Conservation (phyloP, 2,329 filamentous ascomycete genomes). For the Epichloe bromicola region DNA sequence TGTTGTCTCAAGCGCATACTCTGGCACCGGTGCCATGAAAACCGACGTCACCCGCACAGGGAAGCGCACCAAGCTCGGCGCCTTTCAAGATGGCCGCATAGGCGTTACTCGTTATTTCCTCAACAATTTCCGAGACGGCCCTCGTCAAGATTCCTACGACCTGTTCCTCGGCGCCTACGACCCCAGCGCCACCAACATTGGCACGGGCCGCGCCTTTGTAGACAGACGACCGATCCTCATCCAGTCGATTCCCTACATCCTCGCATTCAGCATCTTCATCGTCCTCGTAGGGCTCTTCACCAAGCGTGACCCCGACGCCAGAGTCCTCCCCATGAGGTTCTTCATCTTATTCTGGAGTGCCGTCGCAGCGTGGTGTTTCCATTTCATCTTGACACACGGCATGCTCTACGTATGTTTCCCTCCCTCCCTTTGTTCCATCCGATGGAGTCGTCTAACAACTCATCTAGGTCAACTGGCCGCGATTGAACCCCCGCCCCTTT, state of each 20-base stretch:
- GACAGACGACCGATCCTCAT: slow-evolving; percentile 78
- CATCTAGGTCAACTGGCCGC: slow-evolving; percentile 91
- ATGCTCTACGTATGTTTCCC: slow-evolving; percentile 78
- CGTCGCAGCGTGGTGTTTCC: slow-evolving; percentile 56
- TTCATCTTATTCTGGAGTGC: slow-evolving; percentile 69
- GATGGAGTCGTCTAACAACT: neutral
- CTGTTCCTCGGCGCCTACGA: slow-evolving; percentile 82
- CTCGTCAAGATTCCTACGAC: slow-evolving; percentile 89
- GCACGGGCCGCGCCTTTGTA: slow-evolving; percentile 62
- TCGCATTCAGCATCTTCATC: slow-evolving; percentile 78
- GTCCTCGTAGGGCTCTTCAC: slow-evolving; percentile 64
- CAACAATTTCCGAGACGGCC: slow-evolving; percentile 93
- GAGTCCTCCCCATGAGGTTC: slow-evolving; percentile 67
- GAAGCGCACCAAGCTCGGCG: slow-evolving; percentile 71
- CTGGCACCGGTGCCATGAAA: slow-evolving; percentile 93
- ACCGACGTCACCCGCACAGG: slow-evolving; percentile 96
- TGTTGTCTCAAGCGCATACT: slow-evolving; percentile 83
- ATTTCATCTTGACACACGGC: slow-evolving; percentile 72
- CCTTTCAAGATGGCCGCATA: slow-evolving; percentile 76
- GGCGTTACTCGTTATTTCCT: slow-evolving; percentile 78
- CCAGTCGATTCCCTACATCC: slow-evolving; percentile 84
- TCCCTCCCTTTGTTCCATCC: neutral
- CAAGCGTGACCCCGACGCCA: slow-evolving; percentile 54
- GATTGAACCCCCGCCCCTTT: slow-evolving; percentile 78
- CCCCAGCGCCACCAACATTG: slow-evolving; percentile 57